Base-by-base conservation (phyloP, 2,329 filamentous ascomycete genomes). In the Pseudogymnoascus destructans region DNA sequence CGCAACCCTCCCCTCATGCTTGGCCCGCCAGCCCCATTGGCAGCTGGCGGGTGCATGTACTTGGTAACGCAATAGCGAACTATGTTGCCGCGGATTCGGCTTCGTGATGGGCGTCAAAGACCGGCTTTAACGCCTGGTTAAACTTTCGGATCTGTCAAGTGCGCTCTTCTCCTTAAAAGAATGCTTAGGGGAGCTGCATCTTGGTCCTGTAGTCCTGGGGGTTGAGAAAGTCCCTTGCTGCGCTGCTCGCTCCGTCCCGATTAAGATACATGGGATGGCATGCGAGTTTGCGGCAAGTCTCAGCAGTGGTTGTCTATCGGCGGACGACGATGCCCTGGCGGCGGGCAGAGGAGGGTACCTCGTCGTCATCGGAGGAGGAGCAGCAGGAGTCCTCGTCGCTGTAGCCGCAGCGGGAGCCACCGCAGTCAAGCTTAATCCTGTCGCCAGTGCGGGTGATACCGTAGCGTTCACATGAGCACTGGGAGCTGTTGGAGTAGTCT, bases 341-440 rank as follows among this genome's bases (percentile, higher is more conserved):
- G 73, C 82, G 80, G 63, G 79, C 76, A 69, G 73, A 75, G 72
- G 74, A 74, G 65, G 73, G 70, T 61, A 74, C 73, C 64, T 80
- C 80, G 67, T 84, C 81, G 63, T 85, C 84, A 40, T 67, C 74
- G 65, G 85, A 85, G 66, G 79, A 86, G 65, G 84, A 89, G 77
- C 85, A 89, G 59, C 81, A 80, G 57, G 76, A 80, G 62, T 78
- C 80, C 61, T 86, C 82, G 67, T 88, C 85, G 63, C 80, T 81
- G 75, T 87, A 93, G 68, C 89, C 88, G 74, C 92, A 96, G 71
- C 89, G 85, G 62, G 84, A 78, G 66, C 92, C 92, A 66, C 90
- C 90, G 70, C 92, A 97, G 81, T 96, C 91, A 72, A 96, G 84
- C 81, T 92, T 93, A 80, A 97, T 87, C 68, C 91, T 85, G 73